phyloP scores from a whole-genome alignment of 2,329 filamentous ascomycete species.

The Talaromyces pinophilus region DNA sequence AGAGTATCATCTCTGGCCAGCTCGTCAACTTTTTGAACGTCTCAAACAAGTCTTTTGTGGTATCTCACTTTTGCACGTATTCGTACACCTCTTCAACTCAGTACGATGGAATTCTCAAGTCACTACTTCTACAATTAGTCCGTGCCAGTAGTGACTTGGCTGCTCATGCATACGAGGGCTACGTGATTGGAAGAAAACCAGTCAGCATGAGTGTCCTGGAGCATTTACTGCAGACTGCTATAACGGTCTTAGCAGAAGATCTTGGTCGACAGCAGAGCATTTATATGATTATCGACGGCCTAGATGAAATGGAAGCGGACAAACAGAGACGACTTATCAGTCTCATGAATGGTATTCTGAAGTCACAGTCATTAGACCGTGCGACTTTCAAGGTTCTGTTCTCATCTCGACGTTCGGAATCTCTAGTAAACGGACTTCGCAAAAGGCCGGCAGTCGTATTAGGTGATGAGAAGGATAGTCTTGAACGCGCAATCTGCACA shows the following conservation, averaged over 20 bases:
- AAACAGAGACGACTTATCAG: not conserved
- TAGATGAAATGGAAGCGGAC: not conserved
- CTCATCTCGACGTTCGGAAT: not conserved
- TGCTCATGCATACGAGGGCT: not conserved
- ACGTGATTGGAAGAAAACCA: not conserved
- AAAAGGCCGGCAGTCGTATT: not conserved
- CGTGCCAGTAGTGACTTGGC: not conserved
- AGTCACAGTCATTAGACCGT: not conserved
- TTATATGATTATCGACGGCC: not conserved
- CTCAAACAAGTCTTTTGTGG: not conserved
- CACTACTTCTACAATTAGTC: not conserved
- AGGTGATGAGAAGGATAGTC: not conserved
- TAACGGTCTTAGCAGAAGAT: not conserved
- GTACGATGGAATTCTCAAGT: not conserved
- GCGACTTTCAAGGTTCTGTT: not conserved
- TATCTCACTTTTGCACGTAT: not conserved
- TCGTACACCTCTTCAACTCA: not conserved
- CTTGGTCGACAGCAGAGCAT: not conserved
- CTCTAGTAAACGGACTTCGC: not conserved
- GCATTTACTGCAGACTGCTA: not conserved
- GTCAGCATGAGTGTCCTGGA: not conserved
- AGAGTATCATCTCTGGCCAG: not conserved
- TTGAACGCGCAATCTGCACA: not conserved
- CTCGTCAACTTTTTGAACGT: not conserved
- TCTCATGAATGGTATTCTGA: not conserved